phyloP scores from a whole-genome alignment of 192 early-diverging fungal genomes.

The Funneliformis mosseae region DNA sequence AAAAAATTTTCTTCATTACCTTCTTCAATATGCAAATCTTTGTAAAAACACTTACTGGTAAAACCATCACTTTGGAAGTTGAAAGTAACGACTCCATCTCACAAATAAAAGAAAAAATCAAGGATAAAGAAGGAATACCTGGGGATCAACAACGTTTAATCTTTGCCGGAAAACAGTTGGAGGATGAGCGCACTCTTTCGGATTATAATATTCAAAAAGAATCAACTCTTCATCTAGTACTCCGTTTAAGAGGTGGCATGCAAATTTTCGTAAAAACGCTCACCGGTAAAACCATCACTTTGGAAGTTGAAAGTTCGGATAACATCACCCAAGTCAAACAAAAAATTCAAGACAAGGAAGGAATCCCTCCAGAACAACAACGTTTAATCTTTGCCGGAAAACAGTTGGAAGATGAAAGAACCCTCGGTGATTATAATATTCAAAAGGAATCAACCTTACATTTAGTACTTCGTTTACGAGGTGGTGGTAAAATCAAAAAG shows the following conservation, averaged over 20 bases:
- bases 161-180: slow-evolving; percentile 83
- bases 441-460: slow-evolving; percentile 85
- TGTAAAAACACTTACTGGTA: slow-evolving; percentile 91
- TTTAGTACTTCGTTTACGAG: slow-evolving; percentile 78
- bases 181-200: slow-evolving; percentile 71
- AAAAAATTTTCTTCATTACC: too few species aligned
- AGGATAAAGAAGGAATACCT: slow-evolving; percentile 87
- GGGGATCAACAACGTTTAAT: slow-evolving; percentile 84
- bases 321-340: slow-evolving; percentile 81
- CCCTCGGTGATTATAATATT: slow-evolving; percentile 78
- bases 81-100: slow-evolving; percentile 79
- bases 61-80: slow-evolving; percentile 94
- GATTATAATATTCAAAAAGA: slow-evolving; percentile 90
- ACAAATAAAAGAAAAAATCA: slow-evolving; percentile 83
- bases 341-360: slow-evolving; percentile 89
- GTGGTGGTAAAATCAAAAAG: slow-evolving; percentile 49
- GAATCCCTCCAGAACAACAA: slow-evolving; percentile 84
- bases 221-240: slow-evolving; percentile 76
- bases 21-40: slow-evolving; percentile 52
- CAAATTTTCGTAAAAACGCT: slow-evolving; percentile 83
- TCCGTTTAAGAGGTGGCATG: slow-evolving; percentile 77
- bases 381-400: slow-evolving; percentile 83
- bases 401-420: slow-evolving; percentile 79
- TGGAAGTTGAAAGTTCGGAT: slow-evolving; percentile 81
- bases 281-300: slow-evolving; percentile 96